A percentile compares a stretch with the other conserved stretches of the same genome.
phyloP scores from a whole-genome alignment of 192 early-diverging fungal species.

The Anaeromyces robustus region DNA sequence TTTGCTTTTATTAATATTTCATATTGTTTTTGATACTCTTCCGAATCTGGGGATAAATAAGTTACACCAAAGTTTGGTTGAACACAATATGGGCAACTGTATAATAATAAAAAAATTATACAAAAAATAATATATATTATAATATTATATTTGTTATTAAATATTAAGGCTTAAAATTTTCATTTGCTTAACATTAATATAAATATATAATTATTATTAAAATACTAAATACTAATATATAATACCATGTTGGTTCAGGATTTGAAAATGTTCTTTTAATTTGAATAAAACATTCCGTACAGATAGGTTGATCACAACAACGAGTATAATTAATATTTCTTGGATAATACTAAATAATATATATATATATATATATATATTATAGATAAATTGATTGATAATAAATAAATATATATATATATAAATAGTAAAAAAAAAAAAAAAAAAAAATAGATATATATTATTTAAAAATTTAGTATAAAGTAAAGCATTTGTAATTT shows the following conservation, averaged over 20 bases:
- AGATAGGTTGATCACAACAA: conserved; percentile 90
- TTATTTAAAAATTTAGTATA: too few species aligned
- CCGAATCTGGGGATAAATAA: conserved; percentile 39
- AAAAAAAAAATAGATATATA: neutral
- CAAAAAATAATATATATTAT: too few species aligned
- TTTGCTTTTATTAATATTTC: neutral
- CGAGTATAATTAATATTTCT: conserved; percentile 79
- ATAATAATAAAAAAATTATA: neutral
- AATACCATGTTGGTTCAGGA: conserved; percentile 37
- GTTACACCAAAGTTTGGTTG: conserved; percentile 68
- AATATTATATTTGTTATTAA: too few species aligned
- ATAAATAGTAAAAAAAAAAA: too few species aligned
- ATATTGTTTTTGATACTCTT: conserved; percentile 4
- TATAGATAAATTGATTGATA: too few species aligned
- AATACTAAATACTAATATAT: neutral
- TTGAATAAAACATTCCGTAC: conserved; percentile 95
- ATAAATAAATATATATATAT: too few species aligned
- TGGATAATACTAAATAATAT: conserved; percentile 56
- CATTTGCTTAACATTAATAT: too few species aligned
- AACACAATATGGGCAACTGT: conserved; percentile 73
- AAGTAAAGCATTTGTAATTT: too few species aligned
- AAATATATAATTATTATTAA: too few species aligned
- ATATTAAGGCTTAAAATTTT: too few species aligned
- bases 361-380: neutral
- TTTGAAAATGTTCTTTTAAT: conserved; percentile 61